Conservation (phyloP, 2,329 filamentous ascomycete species). For the Onygenales sp. region DNA sequence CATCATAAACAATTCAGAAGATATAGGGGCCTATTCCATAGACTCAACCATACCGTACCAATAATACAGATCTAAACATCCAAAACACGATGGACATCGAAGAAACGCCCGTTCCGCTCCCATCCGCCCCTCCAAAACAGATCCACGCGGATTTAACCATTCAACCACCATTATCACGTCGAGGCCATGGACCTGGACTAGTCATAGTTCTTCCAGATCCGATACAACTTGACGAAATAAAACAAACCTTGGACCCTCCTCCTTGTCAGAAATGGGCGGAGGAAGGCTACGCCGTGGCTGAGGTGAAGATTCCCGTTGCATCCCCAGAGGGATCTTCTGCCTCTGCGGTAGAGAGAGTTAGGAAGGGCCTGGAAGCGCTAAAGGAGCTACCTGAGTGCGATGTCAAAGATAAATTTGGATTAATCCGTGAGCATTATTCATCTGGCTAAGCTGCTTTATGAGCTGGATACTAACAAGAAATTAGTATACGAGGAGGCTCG, state of each 20-base stretch:
- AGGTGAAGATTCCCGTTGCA: conserved; percentile 31
- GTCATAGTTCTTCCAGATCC: conserved; percentile 35
- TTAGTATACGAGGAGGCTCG: conserved; percentile 15
- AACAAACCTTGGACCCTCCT: conserved; percentile 41
- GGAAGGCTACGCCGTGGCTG: conserved; percentile 55
- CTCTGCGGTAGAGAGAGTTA: conserved; percentile 9
- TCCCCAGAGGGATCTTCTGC: conserved; percentile 3
- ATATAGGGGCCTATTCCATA: too few relatives aligned
- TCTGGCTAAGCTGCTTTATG: neutral
- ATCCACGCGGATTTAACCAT: conserved; percentile 19
- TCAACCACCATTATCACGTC: conserved; percentile 41
- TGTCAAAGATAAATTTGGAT: conserved; percentile 15
- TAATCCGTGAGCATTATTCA: conserved; percentile 20
- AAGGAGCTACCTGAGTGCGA: conserved; percentile 18
- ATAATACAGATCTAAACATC: too few relatives aligned
- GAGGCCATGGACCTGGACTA: conserved; percentile 40
- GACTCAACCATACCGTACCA: too few relatives aligned
- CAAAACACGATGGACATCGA: neutral
- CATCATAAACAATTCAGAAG: too few relatives aligned
- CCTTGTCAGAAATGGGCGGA: conserved; percentile 61
- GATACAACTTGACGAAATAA: conserved; percentile 20
- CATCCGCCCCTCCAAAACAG: conserved; percentile 16
- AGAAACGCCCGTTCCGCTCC: conserved; percentile 27
- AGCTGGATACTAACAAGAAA: conserved; percentile 7
- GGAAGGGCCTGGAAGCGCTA: conserved; percentile 14